These are phyloP conservation scores for Aspergillus sp. DNA, from an alignment of 2,329 filamentous ascomycete species.

Conservation along the genomic window DNA sequence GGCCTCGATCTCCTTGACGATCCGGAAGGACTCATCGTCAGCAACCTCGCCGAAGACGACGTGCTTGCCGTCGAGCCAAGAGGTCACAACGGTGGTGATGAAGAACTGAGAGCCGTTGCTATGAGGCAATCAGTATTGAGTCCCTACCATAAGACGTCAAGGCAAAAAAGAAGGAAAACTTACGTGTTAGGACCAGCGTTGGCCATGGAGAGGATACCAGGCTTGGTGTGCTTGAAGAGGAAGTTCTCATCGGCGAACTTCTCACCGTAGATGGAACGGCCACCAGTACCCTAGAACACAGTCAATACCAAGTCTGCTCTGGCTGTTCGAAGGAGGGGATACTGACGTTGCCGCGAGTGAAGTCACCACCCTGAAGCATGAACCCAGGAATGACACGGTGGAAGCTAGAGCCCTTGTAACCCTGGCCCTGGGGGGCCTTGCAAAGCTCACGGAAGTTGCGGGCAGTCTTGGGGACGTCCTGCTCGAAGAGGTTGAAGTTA, in stretches of 20 bases:
- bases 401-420: conserved; percentile 76
- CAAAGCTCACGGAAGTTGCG: conserved; percentile 79
- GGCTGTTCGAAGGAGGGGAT: not conserved
- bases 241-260: conserved; percentile 96
- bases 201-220: conserved; percentile 85
- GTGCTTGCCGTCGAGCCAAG: conserved; percentile 61
- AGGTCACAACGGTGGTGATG: conserved; percentile 60
- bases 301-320: not conserved
- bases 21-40: conserved; percentile 45
- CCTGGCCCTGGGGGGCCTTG: conserved; percentile 71
- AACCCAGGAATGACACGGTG: conserved; percentile 89
- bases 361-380: conserved; percentile 96
- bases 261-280: conserved; percentile 90
- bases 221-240: conserved; percentile 60
- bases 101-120: conserved; percentile 66
- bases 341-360: conserved; percentile 82
- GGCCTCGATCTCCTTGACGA: conserved; percentile 54
- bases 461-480: conserved; percentile 78
- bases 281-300: conserved; percentile 66
- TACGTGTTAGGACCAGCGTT: conserved; percentile 91
- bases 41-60: conserved; percentile 61
- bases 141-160: not conserved
- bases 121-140: conserved; percentile 5
- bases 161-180: conserved; percentile 18
- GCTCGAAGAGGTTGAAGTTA: conserved; percentile 80